A percentile compares a stretch with the other conserved stretches of the same genome.
Conservation (phyloP, 495 filamentous ascomycete genomes). For the Neurospora sp. region DNA sequence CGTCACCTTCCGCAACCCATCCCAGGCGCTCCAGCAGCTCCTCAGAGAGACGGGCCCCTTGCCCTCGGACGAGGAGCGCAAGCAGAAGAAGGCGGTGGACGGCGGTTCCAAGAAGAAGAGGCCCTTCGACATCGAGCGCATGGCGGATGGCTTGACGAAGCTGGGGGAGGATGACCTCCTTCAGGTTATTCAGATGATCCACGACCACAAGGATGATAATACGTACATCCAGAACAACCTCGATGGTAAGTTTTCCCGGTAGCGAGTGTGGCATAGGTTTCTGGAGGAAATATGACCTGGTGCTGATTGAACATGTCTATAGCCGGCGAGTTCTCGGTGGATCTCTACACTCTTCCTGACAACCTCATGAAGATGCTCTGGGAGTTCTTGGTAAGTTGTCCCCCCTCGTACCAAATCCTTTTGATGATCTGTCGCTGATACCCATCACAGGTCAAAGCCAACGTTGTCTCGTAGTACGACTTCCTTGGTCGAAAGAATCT, state of each 20-base stretch:
- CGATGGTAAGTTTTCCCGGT: constrained; percentile 52
- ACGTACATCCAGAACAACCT: constrained; percentile 97
- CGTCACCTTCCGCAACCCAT: constrained; percentile 85
- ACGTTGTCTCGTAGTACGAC: constrained; percentile 11
- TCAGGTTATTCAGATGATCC: constrained; percentile 93
- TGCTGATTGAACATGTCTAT: constrained; percentile 8
- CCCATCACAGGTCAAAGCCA: constrained; percentile 15
- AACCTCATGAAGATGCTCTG: constrained; percentile 77
- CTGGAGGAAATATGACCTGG: not conserved
- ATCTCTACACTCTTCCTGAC: constrained; percentile 91
- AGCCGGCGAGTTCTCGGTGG: constrained; percentile 98
- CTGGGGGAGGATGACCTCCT: constrained; percentile 58
- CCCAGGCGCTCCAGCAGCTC: constrained; percentile 60
- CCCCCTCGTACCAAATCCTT: not conserved
- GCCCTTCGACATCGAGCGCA: constrained; percentile 88
- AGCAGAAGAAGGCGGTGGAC: constrained; percentile 45
- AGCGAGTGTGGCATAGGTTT: not conserved
- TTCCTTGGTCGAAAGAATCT: not conserved
- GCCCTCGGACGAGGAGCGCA: constrained; percentile 58
- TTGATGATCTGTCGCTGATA: not conserved
- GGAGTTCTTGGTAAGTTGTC: constrained; percentile 54
- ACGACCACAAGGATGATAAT: constrained; percentile 84
- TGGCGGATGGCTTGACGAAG: constrained; percentile 58
- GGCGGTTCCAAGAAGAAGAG: constrained; percentile 76
- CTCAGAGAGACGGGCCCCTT: constrained; percentile 77